Base-by-base conservation (phyloP, 805 yeast genomes). In the Isabelozyma heimii region DNA sequence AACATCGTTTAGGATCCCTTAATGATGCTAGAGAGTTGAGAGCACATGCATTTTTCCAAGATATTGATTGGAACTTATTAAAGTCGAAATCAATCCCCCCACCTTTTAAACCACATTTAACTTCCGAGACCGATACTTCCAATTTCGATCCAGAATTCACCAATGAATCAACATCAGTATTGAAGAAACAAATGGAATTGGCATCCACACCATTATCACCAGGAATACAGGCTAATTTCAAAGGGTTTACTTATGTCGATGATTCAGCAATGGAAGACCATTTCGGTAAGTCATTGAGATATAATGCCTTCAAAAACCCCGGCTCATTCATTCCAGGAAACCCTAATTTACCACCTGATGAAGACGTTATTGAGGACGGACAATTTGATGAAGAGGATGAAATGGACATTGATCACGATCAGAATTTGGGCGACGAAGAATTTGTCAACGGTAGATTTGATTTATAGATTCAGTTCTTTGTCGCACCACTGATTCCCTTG, bases 91-190 rank as follows among this genome's bases (percentile, higher is more conserved):
- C 85, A 61, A 82, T 92, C 8, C 95, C 97, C 40, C 99, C 99
- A 24, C 99, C 99, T 2, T 92, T 90, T 75, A 90, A 90, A 68
- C 99, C 99, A 3, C 97, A 90, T 65, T 80, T 94, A 54, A 73
- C 86, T 8, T 85, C 89, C 39, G 99, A 94, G 63, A 84, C 94
- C 2, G 99, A 94, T 67, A 92, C 97, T 2, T 89, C 97, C 4
- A 94, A 94, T 69, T 94, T 94, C 69, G 99, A 94, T 65, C 98
- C 99, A 5, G 98, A 94, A 69, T 94, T 94, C 70, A 94, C 99
- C 16, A 86, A 85, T 59, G 89, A 96, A 40, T 85, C 95, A 14
- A 90, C 97, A 0, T 85, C 96, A 8, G 84, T 84, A 38, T 81
- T 91, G 65, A 85, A 72, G 59, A 83, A 82, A 58, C 88, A 83